Percentiles rank a stretch among this genome's conserved stretches.
These are phyloP conservation scores for Oxyria digyna DNA, from an alignment of 148 eudicot species.

Conservation along the genomic window DNA sequence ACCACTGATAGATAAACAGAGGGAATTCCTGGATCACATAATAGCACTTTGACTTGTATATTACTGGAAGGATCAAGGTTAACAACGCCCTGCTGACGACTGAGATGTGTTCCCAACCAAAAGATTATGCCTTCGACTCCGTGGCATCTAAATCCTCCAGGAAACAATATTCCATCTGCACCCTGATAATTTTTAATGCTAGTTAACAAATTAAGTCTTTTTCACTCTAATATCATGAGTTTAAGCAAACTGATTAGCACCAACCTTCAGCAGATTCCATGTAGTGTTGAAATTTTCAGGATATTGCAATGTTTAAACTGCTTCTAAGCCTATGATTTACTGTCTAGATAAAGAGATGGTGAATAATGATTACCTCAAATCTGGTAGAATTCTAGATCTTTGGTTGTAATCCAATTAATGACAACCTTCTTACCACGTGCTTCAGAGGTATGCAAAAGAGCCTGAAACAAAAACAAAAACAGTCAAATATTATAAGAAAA, in stretches of 20 bases:
- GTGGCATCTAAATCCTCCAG: constrained; percentile 95
- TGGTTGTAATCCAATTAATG: constrained; percentile 67
- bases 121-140: constrained; percentile 91
- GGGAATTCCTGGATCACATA: too few species aligned
- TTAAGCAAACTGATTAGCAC: not conserved
- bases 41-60: too few species aligned
- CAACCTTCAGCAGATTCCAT: constrained; percentile 66
- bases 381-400: constrained; percentile 78
- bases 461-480: constrained; percentile 23
- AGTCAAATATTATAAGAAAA: too few species aligned
- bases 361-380: constrained; percentile 36
- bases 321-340: too few species aligned
- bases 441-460: constrained; percentile 93
- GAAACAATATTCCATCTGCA: constrained; percentile 80
- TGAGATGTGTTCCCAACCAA: too few species aligned
- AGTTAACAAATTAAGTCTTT: not conserved
- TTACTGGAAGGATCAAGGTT: too few species aligned
- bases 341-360: not conserved
- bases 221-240: not conserved
- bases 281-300: constrained; percentile 51
- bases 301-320: constrained; percentile 36
- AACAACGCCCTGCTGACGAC: too few species aligned
- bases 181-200: constrained; percentile 39
- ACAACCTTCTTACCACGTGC: constrained; percentile 52
- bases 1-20: too few species aligned